Evolutionary conservation across 1,284 basidiomycete species (phyloP).

Genomic region (Tilletiaria anomala): DNA sequence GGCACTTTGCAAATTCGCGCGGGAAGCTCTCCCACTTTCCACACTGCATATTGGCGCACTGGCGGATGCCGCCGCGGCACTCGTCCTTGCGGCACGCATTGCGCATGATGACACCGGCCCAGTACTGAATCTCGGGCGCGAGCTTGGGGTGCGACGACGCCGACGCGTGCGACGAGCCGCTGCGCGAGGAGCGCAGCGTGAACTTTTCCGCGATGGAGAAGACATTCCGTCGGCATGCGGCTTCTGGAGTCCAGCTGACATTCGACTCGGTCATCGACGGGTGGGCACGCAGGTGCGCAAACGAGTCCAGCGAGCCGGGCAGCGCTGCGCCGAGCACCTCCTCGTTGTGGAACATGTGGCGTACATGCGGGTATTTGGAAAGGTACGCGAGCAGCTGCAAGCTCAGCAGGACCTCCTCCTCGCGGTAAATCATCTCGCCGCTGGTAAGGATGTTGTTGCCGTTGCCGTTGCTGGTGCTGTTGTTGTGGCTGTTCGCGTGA

Average conservation of each 20-base stretch:
- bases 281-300: too few relatives aligned
- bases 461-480: slow-evolving; percentile 5
- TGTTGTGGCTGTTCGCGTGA: too few relatives aligned
- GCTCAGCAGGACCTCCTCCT: slow-evolving; percentile 82
- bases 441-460: slow-evolving; percentile 9
- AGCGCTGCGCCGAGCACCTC: slow-evolving; percentile 19
- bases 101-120: slow-evolving; percentile 98
- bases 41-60: slow-evolving; percentile 84
- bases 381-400: slow-evolving; percentile 89
- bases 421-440: slow-evolving; percentile 51
- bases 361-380: slow-evolving; percentile 92
- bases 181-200: slow-evolving; percentile 75
- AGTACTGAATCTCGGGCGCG: slow-evolving; percentile 88
- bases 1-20: slow-evolving; percentile 90
- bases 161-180: slow-evolving; percentile 46
- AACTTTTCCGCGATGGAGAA: slow-evolving; percentile 93
- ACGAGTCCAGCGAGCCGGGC: slow-evolving; percentile 17
- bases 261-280: neutral
- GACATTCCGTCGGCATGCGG: slow-evolving; percentile 43
- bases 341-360: slow-evolving; percentile 71
- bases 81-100: slow-evolving; percentile 91
- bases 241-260: neutral
- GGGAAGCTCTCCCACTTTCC: slow-evolving; percentile 87
- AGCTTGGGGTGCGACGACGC: slow-evolving; percentile 49
- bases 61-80: slow-evolving; percentile 73